Evolutionary conservation across 2,329 filamentous ascomycete genomes (phyloP).

Genomic region (Claviceps africana): DNA sequence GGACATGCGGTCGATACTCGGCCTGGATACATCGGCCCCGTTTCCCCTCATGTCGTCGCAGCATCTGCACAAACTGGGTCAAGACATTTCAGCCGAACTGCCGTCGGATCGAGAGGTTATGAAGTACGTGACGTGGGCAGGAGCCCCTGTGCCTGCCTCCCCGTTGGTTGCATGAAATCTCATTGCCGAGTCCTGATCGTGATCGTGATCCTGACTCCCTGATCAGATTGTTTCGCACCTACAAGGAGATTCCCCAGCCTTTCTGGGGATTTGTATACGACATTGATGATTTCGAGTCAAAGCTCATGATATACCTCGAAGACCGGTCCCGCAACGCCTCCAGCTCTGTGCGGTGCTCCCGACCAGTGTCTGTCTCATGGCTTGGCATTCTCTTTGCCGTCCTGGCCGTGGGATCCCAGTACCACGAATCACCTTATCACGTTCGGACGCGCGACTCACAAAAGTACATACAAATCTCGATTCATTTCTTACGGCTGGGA

Average conservation of each 20-base stretch:
- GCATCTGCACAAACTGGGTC: conserved; percentile 44
- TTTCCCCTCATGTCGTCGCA: conserved; percentile 53
- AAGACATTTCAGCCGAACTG: conserved; percentile 46
- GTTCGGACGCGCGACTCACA: conserved; percentile 44
- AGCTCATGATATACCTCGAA: conserved; percentile 50
- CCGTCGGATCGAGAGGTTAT: conserved; percentile 53
- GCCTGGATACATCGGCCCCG: conserved; percentile 50
- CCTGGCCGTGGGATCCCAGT: conserved; percentile 51
- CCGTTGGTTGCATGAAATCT: background rate
- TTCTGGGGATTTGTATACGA: conserved; percentile 57
- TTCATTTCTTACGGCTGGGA: conserved; percentile 48
- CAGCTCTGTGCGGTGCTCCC: conserved; percentile 29
- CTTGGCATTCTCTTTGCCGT: conserved; percentile 52
- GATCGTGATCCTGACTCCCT: background rate
- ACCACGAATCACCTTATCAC: conserved; percentile 50
- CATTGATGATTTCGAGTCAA: conserved; percentile 50
- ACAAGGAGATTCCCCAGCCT: conserved; percentile 52
- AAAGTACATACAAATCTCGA: conserved; percentile 48
- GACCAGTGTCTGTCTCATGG: conserved; percentile 49
- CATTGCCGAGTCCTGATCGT: background rate
- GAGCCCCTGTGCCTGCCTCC: background rate
- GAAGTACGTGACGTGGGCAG: conserved; percentile 34
- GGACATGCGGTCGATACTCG: conserved; percentile 52
- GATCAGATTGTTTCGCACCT: conserved; percentile 45
- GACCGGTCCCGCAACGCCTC: conserved; percentile 44